phyloP scores from a whole-genome alignment of 1,284 basidiomycete species.

The Somion occarium region DNA sequence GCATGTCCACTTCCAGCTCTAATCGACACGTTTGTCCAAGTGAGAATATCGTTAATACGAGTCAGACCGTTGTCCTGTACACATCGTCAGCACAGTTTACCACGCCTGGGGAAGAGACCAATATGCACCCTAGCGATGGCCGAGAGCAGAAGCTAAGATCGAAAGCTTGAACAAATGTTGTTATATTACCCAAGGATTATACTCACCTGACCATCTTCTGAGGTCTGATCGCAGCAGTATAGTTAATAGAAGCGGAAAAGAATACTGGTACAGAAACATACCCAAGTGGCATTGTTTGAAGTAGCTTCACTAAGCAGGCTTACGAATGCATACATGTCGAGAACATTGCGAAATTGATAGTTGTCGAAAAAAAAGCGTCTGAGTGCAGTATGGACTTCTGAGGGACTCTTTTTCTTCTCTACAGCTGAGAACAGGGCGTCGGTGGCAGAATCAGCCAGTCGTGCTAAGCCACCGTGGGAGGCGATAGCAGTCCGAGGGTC shows the following conservation, averaged over 20 bases:
- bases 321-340: no score
- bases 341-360: no score
- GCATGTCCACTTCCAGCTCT: constrained; percentile 29
- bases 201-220: constrained; percentile 33
- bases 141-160: constrained; percentile 37
- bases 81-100: constrained; percentile 6
- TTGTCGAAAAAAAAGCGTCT: neutral
- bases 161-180: constrained; percentile 29
- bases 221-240: constrained; percentile 50
- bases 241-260: no score
- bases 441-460: constrained; percentile 28
- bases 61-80: constrained; percentile 43
- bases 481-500: constrained; percentile 43
- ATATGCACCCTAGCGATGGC: constrained; percentile 24
- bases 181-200: neutral
- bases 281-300: no score
- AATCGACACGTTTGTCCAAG: constrained; percentile 37
- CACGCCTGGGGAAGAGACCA: neutral
- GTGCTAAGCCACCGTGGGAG: constrained; percentile 35
- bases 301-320: no score
- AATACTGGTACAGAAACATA: no score
- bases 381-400: constrained; percentile 20
- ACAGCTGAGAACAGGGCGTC: constrained; percentile 35
- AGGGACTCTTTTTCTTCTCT: constrained; percentile 43
- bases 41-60: constrained; percentile 45